Conservation (phyloP, 1,284 basidiomycete species). For the Heterobasidion annosum region DNA sequence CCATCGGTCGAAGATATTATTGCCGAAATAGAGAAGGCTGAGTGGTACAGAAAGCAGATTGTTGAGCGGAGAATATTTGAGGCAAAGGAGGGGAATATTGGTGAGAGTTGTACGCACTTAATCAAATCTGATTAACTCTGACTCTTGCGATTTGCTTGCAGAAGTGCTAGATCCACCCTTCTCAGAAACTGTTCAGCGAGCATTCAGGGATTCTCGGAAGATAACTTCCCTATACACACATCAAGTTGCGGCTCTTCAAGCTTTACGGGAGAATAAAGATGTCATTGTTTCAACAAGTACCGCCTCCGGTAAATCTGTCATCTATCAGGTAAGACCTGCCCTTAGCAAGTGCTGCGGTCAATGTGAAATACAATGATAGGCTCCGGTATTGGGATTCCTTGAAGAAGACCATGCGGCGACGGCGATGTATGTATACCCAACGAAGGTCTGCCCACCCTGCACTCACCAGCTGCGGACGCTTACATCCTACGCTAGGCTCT, state of each 20-base stretch:
- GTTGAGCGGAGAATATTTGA: constrained; percentile 44
- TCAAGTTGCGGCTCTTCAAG: constrained; percentile 71
- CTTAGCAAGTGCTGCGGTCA: neutral
- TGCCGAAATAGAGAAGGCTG: constrained; percentile 42
- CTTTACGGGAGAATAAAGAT: constrained; percentile 51
- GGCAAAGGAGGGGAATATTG: constrained; percentile 40
- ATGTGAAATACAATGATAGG: constrained; percentile 27
- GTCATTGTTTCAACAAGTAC: constrained; percentile 90
- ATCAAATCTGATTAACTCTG: neutral
- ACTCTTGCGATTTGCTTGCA: constrained; percentile 16
- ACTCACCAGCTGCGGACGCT: neutral
- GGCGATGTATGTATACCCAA: constrained; percentile 85
- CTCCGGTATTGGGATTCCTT: constrained; percentile 66
- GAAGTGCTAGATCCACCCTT: constrained; percentile 47
- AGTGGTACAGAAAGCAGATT: constrained; percentile 68
- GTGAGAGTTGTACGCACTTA: constrained; percentile 22
- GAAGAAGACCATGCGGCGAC: constrained; percentile 56
- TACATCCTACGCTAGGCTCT: constrained; percentile 45
- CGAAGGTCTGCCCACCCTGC: constrained; percentile 45
- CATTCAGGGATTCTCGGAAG: constrained; percentile 52
- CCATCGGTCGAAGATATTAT: constrained; percentile 52
- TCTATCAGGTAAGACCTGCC: constrained; percentile 58
- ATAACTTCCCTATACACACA: constrained; percentile 72
- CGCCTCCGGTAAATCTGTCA: constrained; percentile 87
- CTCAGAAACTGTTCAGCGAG: constrained; percentile 47